Conservation (phyloP, 2,329 filamentous ascomycete species). For the Hypoxylon sp. region DNA sequence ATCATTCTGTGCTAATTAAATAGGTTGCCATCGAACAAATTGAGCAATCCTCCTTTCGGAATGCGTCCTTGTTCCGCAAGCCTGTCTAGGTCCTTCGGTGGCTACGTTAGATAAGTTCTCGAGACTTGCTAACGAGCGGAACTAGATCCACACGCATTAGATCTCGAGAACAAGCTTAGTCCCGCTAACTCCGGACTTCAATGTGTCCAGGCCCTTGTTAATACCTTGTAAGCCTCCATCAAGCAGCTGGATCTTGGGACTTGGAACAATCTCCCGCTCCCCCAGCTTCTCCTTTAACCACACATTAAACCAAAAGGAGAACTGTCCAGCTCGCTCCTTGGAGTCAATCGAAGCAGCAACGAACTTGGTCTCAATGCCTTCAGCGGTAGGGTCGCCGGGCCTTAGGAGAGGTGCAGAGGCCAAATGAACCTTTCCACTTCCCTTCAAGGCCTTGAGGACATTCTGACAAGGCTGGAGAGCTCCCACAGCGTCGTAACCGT, state of each 20-base stretch:
- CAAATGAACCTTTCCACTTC: slow-evolving; percentile 51
- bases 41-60: background rate
- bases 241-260: slow-evolving; percentile 57
- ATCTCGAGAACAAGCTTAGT: slow-evolving; percentile 61
- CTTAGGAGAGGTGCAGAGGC: slow-evolving; percentile 58
- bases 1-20: background rate
- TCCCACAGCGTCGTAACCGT: slow-evolving; percentile 61
- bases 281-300: slow-evolving; percentile 56
- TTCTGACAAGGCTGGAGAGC: slow-evolving; percentile 55
- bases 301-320: slow-evolving; percentile 59
- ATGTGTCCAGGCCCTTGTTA: slow-evolving; percentile 56
- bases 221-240: slow-evolving; percentile 57
- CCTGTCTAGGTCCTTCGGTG: background rate
- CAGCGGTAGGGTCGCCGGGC: slow-evolving; percentile 48
- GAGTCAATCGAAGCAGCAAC: slow-evolving; percentile 56
- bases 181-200: slow-evolving; percentile 60
- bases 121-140: background rate
- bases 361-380: slow-evolving; percentile 58
- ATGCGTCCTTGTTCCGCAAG: background rate
- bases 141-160: slow-evolving; percentile 12
- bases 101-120: background rate
- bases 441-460: slow-evolving; percentile 56
- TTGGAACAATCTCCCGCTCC: slow-evolving; percentile 56
- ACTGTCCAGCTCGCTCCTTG: slow-evolving; percentile 56
- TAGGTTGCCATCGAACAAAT: background rate